phyloP scores from a whole-genome alignment of 2,329 filamentous ascomycete genomes.

The Talaromyces sp. region DNA sequence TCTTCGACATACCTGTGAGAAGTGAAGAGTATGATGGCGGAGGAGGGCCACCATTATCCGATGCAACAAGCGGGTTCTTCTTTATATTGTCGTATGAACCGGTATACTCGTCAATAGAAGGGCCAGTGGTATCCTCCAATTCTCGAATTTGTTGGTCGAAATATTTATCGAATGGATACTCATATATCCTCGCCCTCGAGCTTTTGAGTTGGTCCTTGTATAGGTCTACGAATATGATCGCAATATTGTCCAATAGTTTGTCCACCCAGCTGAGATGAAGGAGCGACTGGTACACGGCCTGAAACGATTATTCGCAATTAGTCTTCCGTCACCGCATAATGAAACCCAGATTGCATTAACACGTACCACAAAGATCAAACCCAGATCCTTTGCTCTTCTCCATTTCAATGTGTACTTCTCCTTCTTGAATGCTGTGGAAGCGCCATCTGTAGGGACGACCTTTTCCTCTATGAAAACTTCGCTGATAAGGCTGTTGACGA shows the following conservation, averaged over 20 bases:
- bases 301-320: conserved; percentile 19
- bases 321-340: conserved; percentile 23
- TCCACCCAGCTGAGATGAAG: conserved; percentile 96
- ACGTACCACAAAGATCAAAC: conserved; percentile 88
- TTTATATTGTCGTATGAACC: conserved; percentile 31
- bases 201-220: conserved; percentile 86
- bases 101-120: conserved; percentile 43
- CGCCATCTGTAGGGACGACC: conserved; percentile 61
- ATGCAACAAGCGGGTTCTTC: conserved; percentile 50
- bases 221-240: conserved; percentile 83
- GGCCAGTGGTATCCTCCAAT: conserved; percentile 52
- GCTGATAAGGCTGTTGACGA: conserved; percentile 92
- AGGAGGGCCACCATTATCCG: conserved; percentile 51
- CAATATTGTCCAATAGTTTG: conserved; percentile 91
- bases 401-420: conserved; percentile 96
- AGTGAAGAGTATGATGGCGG: conserved; percentile 55
- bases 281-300: conserved; percentile 96
- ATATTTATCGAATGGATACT: conserved; percentile 87
- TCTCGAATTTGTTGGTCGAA: conserved; percentile 91
- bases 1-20: conserved; percentile 45
- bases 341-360: background rate
- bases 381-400: conserved; percentile 87
- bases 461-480: conserved; percentile 98
- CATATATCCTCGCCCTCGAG: conserved; percentile 71
- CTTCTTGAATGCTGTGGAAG: conserved; percentile 73